Evolutionary conservation across 345 rosid genomes (phyloP).

Genomic region (Diplotaxis tenuifolia): DNA sequence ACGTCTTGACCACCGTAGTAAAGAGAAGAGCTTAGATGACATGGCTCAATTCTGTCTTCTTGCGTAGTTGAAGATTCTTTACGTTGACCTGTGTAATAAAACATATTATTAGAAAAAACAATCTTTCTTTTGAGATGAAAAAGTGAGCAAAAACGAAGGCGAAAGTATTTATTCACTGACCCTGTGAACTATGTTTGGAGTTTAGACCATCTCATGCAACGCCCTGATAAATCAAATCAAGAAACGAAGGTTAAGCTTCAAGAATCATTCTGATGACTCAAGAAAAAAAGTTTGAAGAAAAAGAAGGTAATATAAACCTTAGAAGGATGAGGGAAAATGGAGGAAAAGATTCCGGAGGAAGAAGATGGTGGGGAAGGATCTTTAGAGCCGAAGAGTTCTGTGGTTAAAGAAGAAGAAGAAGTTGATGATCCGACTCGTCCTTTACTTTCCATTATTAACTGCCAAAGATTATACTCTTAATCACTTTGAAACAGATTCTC

Average conservation of each 20-base stretch:
- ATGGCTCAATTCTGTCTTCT: constrained; percentile 40
- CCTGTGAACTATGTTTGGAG: constrained; percentile 54
- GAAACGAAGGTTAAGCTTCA: constrained; percentile 11
- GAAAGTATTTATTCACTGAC: constrained; percentile 32
- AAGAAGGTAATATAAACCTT: constrained; percentile 41
- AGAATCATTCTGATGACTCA: constrained; percentile 6
- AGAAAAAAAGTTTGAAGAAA: not conserved
- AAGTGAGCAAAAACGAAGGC: not conserved
- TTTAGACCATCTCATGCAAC: constrained; percentile 45
- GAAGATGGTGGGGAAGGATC: constrained; percentile 51
- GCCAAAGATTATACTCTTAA: constrained; percentile 1
- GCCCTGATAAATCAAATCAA: constrained; percentile 41
- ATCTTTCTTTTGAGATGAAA: constrained; percentile 12
- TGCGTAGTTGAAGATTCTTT: constrained; percentile 37
- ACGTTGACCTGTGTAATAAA: constrained; percentile 36
- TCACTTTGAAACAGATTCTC: not conserved
- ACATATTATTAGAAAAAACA: constrained; percentile 2
- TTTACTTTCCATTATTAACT: constrained; percentile 52
- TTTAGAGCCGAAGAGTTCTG: constrained; percentile 73
- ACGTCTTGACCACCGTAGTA: constrained; percentile 93
- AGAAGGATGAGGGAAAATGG: constrained; percentile 75
- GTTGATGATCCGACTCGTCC: constrained; percentile 50
- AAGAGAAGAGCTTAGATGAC: constrained; percentile 87
- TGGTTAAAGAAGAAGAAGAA: constrained; percentile 63
- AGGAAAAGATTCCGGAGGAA: constrained; percentile 54